Evolutionary conservation across 805 yeast species (phyloP).

Genomic region (Komagataella pseudopastoris): DNA sequence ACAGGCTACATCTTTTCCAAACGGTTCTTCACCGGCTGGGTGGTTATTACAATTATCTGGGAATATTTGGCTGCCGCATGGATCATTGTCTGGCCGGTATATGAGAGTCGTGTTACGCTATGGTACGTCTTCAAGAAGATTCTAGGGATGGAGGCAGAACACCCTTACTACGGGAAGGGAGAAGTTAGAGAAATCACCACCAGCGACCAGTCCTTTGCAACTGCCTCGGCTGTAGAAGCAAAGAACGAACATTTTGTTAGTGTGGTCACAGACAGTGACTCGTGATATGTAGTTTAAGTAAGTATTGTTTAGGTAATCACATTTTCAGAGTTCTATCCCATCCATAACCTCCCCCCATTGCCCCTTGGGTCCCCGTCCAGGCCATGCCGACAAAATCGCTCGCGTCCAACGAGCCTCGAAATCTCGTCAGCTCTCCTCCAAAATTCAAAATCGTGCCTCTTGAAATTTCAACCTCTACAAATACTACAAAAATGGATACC

Average conservation of each 20-base stretch:
- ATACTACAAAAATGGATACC: slow-evolving; percentile 10
- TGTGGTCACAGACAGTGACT: not conserved
- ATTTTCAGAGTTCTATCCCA: not conserved
- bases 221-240: not conserved
- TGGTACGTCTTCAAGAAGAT: slow-evolving; percentile 6
- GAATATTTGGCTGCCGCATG: slow-evolving; percentile 15
- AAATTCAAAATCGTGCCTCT: not conserved
- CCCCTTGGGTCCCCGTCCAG: not conserved
- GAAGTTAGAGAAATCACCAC: not conserved
- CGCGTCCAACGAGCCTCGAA: not conserved
- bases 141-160: slow-evolving; percentile 7
- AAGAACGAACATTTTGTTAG: not conserved
- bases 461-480: not conserved
- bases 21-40: slow-evolving; percentile 19
- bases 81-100: slow-evolving; percentile 19
- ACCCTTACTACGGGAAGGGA: not conserved
- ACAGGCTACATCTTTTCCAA: slow-evolving; percentile 17
- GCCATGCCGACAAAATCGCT: not conserved
- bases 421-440: not conserved
- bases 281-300: not conserved
- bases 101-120: slow-evolving; percentile 16
- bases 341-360: too few relatives aligned
- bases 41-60: slow-evolving; percentile 22
- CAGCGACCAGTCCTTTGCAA: not conserved
- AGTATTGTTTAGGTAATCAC: not conserved